phyloP scores from a whole-genome alignment of 78 protist genomes.

The Protostelium mycophagum region DNA sequence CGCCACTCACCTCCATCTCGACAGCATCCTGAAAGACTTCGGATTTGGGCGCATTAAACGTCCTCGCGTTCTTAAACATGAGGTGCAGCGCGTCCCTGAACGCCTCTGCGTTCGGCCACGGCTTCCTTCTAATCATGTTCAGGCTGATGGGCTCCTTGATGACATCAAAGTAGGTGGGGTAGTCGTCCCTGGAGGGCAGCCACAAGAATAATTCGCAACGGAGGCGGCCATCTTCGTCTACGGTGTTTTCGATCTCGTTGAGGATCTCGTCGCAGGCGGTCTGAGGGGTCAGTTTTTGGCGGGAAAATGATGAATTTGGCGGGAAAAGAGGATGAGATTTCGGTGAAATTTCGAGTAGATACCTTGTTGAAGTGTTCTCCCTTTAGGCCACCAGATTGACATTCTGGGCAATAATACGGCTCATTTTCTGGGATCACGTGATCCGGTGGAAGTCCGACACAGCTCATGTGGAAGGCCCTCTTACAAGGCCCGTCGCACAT shows the following conservation, averaged over 20 bases:
- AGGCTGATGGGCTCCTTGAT: slow-evolving; percentile 50
- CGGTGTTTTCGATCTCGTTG: background rate
- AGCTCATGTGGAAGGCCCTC: background rate
- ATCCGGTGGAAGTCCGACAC: background rate
- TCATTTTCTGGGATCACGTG: background rate
- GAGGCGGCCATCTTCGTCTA: slow-evolving; percentile 44
- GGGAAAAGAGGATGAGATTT: no score
- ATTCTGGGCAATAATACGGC: background rate
- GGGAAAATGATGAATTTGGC: no score
- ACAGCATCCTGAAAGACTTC: slow-evolving; percentile 63
- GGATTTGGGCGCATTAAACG: slow-evolving; percentile 33
- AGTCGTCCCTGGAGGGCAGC: slow-evolving; percentile 52
- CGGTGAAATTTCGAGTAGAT: no score
- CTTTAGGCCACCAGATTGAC: background rate
- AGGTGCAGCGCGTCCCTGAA: slow-evolving; percentile 30
- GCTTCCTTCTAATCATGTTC: slow-evolving; percentile 30
- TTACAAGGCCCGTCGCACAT: background rate
- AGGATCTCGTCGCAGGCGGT: background rate
- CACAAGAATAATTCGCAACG: slow-evolving; percentile 38
- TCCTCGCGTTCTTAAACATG: slow-evolving; percentile 58
- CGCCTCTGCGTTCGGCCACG: slow-evolving; percentile 14
- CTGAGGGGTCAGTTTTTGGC: background rate
- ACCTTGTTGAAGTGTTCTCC: background rate
- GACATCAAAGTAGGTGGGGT: slow-evolving; percentile 49
- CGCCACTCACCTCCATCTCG: slow-evolving; percentile 2